Evolutionary conservation across 352 stramenopile genomes (phyloP), one percentile per base, ranked within the genome.

Genomic region (Phytophthora crassamura): DNA sequence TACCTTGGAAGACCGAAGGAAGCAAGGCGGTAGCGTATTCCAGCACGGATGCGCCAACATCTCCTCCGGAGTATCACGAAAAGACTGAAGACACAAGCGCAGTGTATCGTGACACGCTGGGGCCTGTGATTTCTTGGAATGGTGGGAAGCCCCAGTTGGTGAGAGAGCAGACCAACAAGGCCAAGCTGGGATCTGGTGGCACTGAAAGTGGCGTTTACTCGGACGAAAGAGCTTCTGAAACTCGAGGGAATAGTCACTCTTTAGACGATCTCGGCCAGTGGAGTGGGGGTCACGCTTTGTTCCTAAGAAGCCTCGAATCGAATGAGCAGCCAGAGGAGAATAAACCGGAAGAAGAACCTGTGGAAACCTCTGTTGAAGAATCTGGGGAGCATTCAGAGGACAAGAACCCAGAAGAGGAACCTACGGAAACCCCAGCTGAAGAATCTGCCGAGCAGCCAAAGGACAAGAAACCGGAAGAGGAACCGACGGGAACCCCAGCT

Each of bases 291-390:
- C 12, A 51, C n/a, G 39, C 39, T n/a, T n/a, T 64, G 11, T 43
- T 67, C 5, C 30, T 14, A 22, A 41, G 58, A 60, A 39, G 36
- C 30, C 20, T 66, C 25, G 25, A 28, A 28, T 28, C 25, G 25
- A 4, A 28, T 0, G 25, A 28, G 16, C 58, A 66, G n/a, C 30
- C 48, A n/a, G 48, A 60, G n/a, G 48, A 48, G 1, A 45, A 10
- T 14, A 10, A 10, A 7, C 8, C 33, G 14, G n/a, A n/a, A 18
- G 36, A 58, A 11, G 20, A 50, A 14, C 43, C 22, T 20, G 3
- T 11, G 14, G 33, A 40, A 35, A 11, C 30, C 5, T 9, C 33
- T 20, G 15, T 3, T 55, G 47, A 55, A 25, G 12, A 41, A n/a
- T 2, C 50, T 20, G 30, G 3, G 7, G 48, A 45, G 11, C 33